These are phyloP conservation scores for Kondoa subrosea DNA, from an alignment of 768 basidiomycete genomes.

Conservation along the genomic window DNA sequence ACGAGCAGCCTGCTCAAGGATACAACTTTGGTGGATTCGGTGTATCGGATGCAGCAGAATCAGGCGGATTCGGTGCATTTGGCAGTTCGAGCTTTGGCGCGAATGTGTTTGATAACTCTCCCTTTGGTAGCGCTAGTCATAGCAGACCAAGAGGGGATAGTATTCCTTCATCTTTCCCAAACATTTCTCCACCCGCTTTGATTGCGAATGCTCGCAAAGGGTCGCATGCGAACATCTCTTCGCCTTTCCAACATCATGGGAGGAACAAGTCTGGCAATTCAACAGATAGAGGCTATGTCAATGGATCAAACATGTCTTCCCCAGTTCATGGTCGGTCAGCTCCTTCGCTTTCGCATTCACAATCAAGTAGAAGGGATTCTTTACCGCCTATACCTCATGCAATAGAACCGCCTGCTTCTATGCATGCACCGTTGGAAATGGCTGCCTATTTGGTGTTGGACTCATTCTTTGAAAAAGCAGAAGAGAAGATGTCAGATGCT, in stretches of 20 bases:
- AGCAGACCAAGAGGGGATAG: neutral
- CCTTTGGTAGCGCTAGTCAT: neutral
- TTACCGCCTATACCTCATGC: neutral
- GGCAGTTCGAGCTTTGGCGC: neutral
- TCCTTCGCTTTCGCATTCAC: neutral
- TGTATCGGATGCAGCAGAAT: neutral
- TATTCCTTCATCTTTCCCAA: neutral
- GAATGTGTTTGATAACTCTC: neutral
- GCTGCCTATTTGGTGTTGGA: slow-evolving; percentile 1
- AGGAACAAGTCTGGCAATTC: neutral
- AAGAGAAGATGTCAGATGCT: slow-evolving; percentile 61
- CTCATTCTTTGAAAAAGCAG: slow-evolving; percentile 37
- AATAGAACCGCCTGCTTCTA: too few relatives aligned
- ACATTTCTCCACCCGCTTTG: neutral
- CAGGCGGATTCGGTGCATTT: neutral
- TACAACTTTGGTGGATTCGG: slow-evolving; percentile 5
- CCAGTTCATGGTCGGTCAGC: neutral
- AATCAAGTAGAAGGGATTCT: neutral
- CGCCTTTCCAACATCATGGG: neutral
- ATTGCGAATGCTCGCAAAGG: neutral
- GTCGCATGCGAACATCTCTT: neutral
- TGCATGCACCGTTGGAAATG: slow-evolving; percentile 4
- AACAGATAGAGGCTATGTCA: neutral
- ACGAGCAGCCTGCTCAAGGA: neutral
- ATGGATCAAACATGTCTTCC: neutral